Evolutionary conservation across 2,329 filamentous ascomycete genomes (phyloP).

Genomic region (Apiospora arundinis): DNA sequence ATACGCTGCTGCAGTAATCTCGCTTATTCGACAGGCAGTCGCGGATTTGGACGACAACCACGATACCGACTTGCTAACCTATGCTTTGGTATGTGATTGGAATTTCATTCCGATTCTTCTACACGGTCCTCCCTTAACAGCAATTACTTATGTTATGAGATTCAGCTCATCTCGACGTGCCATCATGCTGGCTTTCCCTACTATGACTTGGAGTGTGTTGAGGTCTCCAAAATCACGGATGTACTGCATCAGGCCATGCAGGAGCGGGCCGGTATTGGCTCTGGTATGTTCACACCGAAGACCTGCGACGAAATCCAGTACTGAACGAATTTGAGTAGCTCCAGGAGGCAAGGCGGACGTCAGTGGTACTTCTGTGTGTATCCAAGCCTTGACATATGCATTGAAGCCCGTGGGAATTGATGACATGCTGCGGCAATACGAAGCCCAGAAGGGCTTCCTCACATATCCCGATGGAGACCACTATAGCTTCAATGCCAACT

Average conservation of each 20-base stretch:
- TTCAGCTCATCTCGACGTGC: neutral
- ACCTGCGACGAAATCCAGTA: neutral
- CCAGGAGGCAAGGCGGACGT: neutral
- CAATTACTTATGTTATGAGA: neutral
- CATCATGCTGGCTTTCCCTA: neutral
- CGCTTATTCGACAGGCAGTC: too few relatives aligned
- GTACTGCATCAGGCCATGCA: neutral
- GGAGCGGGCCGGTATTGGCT: neutral
- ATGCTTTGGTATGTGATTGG: neutral
- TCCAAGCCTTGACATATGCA: neutral
- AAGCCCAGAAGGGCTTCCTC: too few relatives aligned
- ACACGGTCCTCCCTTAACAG: neutral
- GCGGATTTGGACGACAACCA: too few relatives aligned
- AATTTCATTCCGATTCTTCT: too few relatives aligned
- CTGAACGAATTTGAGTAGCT: neutral
- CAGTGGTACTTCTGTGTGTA: neutral
- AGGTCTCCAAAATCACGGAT: neutral
- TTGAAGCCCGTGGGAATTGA: neutral
- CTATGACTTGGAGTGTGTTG: neutral
- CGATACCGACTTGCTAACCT: neutral
- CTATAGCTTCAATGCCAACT: slow-evolving; percentile 43
- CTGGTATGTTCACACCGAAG: neutral
- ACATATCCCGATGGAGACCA: too few relatives aligned
- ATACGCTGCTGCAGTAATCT: too few relatives aligned
- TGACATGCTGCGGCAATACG: slow-evolving; percentile 22